Evolutionary conservation across 306 rosid genomes (phyloP).

Genomic region (Ormosia emarginata): DNA sequence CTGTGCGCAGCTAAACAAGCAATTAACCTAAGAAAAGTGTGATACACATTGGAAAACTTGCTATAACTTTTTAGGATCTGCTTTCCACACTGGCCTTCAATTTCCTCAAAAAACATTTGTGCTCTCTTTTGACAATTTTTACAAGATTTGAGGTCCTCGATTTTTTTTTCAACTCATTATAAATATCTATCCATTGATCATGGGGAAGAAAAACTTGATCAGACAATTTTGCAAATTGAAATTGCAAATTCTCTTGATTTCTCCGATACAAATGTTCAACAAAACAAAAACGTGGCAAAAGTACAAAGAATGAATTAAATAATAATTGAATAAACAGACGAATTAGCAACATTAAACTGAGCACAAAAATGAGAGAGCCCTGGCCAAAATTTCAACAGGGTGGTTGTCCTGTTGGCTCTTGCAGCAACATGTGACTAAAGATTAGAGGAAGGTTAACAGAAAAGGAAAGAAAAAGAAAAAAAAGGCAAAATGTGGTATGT

Average conservation of each 20-base stretch:
- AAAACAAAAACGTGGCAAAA: not conserved
- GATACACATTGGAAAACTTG: not conserved
- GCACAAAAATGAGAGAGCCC: slow-evolving; percentile 22
- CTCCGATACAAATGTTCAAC: slow-evolving; percentile 28
- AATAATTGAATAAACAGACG: slow-evolving; percentile 23
- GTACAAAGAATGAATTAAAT: slow-evolving; percentile 68
- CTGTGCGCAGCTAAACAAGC: slow-evolving; percentile 14
- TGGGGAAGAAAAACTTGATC: not conserved
- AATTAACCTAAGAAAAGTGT: not conserved
- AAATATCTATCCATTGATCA: not conserved
- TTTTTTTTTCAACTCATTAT: not conserved
- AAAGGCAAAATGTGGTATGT: slow-evolving; percentile 35
- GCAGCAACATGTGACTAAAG: slow-evolving; percentile 9
- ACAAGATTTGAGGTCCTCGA: not conserved
- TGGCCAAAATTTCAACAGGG: slow-evolving; percentile 55
- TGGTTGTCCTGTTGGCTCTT: slow-evolving; percentile 37
- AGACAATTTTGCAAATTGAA: slow-evolving; percentile 6
- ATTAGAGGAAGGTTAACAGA: slow-evolving; percentile 13
- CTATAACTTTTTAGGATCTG: not conserved
- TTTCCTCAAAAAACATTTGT: not conserved
- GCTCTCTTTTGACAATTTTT: not conserved
- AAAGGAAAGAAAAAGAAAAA: not conserved
- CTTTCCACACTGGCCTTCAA: not conserved
- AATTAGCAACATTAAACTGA: not conserved
- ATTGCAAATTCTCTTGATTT: slow-evolving; percentile 27